Evolutionary conservation across 2,329 filamentous ascomycete species (phyloP).

Genomic region (Pestalotiopsis sp.): DNA sequence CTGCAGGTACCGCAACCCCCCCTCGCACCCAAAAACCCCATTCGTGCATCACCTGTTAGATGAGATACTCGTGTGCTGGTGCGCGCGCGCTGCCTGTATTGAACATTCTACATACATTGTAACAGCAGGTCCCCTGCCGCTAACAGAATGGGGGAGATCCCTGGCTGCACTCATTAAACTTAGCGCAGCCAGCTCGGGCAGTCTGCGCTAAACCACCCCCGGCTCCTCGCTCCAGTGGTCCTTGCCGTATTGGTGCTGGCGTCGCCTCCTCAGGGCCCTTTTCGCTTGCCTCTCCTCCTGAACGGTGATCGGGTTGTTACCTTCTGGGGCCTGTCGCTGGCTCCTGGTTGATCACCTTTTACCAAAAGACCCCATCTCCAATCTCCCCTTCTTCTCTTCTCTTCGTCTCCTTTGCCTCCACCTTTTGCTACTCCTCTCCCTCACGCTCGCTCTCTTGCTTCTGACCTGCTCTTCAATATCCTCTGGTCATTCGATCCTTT

Average conservation of each 20-base stretch:
- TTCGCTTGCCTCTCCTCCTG: conserved; percentile 10
- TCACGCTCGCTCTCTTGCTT: conserved; percentile 6
- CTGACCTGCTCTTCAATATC: conserved; percentile 12
- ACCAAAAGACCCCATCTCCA: conserved; percentile 2
- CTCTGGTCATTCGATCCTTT: conserved; percentile 18
- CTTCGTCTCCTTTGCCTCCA: background rate
- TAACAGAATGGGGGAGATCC: conserved; percentile 19
- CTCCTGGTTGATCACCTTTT: conserved; percentile 7
- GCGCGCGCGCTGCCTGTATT: background rate
- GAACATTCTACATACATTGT: background rate
- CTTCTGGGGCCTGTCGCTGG: background rate
- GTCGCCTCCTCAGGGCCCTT: conserved; percentile 1
- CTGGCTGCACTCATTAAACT: conserved; percentile 42
- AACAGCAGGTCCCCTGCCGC: conserved; percentile 9
- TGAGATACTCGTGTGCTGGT: conserved; percentile 7
- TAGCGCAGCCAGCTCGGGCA: conserved; percentile 43
- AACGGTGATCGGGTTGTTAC: background rate
- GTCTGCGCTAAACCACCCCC: conserved; percentile 35
- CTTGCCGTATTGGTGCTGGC: conserved; percentile 20
- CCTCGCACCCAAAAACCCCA: background rate
- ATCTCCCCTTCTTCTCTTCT: conserved; percentile 7
- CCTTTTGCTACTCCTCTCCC: conserved; percentile 10
- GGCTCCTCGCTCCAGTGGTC: conserved; percentile 28
- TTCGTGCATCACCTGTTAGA: conserved; percentile 2
- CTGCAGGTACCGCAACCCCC: background rate